Percentiles rank a stretch among this genome's conserved stretches.
Conservation (phyloP, 805 yeast species). For the Torulaspora microellipsoides region DNA sequence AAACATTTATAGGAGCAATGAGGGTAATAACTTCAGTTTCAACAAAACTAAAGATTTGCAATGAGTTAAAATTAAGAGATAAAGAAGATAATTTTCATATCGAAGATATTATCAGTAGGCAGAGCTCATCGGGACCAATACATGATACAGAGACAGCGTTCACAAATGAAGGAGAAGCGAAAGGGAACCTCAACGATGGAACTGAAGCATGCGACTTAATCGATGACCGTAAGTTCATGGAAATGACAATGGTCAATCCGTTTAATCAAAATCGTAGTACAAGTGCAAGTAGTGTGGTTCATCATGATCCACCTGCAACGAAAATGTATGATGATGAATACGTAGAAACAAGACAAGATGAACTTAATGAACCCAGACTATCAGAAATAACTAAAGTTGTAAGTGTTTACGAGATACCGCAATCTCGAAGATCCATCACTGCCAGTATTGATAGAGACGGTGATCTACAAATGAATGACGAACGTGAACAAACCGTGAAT, state of each 20-base stretch:
- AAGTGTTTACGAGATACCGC: constrained; percentile 27
- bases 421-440: background rate
- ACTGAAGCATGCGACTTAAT: constrained; percentile 7
- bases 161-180: background rate
- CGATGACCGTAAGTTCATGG: constrained; percentile 25
- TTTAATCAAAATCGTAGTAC: constrained; percentile 17
- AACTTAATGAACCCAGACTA: constrained; percentile 14
- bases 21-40: constrained; percentile 20
- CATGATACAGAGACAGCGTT: background rate
- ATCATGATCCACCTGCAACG: constrained; percentile 11
- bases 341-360: background rate
- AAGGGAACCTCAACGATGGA: background rate
- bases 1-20: constrained; percentile 13
- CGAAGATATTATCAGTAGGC: constrained; percentile 5
- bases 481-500: constrained; percentile 13
- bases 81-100: constrained; percentile 16
- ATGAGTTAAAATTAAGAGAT: constrained; percentile 27
- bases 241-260: constrained; percentile 36
- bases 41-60: constrained; percentile 25
- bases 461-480: constrained; percentile 10
- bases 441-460: constrained; percentile 3
- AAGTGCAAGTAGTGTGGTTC: constrained; percentile 25
- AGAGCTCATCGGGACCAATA: background rate
- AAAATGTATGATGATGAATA: background rate
- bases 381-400: constrained; percentile 34